Evolutionary conservation across 2,329 filamentous ascomycete genomes (phyloP), one percentile per base, ranked within the genome.

Genomic region (Aschersonia sp.): DNA sequence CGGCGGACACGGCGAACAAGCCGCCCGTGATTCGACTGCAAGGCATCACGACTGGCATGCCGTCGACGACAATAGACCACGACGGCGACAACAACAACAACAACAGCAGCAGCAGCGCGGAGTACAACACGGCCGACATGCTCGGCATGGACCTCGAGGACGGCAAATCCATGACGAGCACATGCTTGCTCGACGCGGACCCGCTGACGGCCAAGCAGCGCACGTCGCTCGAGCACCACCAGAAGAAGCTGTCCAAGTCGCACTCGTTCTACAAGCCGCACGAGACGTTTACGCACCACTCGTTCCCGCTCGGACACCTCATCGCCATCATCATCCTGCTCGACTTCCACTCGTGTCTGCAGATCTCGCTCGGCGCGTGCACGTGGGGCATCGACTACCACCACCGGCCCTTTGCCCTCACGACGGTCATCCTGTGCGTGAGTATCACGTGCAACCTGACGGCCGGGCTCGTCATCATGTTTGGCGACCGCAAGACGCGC

Each of bases 181-280:
- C 60, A 44, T 63, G 68, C 30, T 65, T 73, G 22, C 60, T 63
- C n/a, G 70, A 76, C 33, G 68, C 73, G 39, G 78, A 78, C 0
- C 81, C 87, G 4, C 69, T 92, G 3, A 79, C 70, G 0, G 67
- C 68, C 5, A 65, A 74, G 50, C 83, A 92, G 60, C 83, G 88
- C 57, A 72, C 73, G 50, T 77, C 74, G 45, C 72, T 94, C 8
- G 72, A 81, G 46, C 81, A 92, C 59, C 87, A 94, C 57, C 83
- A 89, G 58, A 74, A 71, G 54, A 90, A 89, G 57, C 84, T 92
- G 57, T 75, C 83, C 58, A 87, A 83, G 55, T 87, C 83, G 0
- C 87, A 94, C 61, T 88, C 84, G 5, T 94, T 90, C 63, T 94
- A 94, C 70, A 89, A 89, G 57, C 86, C 87, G 0, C 83, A 94